Base-by-base conservation (phyloP, 345 rosid genomes). In the Theobroma cacao region DNA sequence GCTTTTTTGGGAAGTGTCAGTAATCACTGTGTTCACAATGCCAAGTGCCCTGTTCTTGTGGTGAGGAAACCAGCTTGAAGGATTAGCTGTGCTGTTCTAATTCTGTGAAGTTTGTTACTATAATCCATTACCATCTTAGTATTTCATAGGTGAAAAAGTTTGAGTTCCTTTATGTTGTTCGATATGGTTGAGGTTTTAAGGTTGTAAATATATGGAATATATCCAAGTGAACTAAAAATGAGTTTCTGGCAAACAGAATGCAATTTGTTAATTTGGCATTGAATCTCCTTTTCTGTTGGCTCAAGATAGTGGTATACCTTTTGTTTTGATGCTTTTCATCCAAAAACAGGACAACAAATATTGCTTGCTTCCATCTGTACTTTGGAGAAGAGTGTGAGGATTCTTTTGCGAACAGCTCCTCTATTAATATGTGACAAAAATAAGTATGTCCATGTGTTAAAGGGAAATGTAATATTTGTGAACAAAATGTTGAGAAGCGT, bases 1-100 rank as follows among this genome's bases (percentile, higher is more conserved):
- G 86, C 90, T 18, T 80, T 86, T 17, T 70, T 86, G 1, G 90
- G 93, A 26, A 86, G 88, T 45, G 87, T 84, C 41, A 88, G 87
- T 75, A 84, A 79, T 53, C 79, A 85, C 79, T 82, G 87, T 74
- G 80, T 88, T 24, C 89, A 82, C 38, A 81, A 82, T 55, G 88
- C 85, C 5, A 86, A 80, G 71, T 88, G 91, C 45, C 90, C 84
- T 26, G 86, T 82, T 60, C 91, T 85, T 9, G 83, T 86, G 41
- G 89, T 84, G 68, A 90, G 80, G 88, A 89, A 88, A 72, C 85
- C 82, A 1, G 41, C 17, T 59, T 59, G 76, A 1, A 34, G 5
- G 47, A 59, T 36, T 12, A 1, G 26, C 24, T 33, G 69, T 24
- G 1, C 7, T 58, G 26, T 58, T 4, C 26, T 58, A 7, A 20